Evolutionary conservation across 768 basidiomycete species (phyloP).

Genomic region (Lactarius akahatsu): DNA sequence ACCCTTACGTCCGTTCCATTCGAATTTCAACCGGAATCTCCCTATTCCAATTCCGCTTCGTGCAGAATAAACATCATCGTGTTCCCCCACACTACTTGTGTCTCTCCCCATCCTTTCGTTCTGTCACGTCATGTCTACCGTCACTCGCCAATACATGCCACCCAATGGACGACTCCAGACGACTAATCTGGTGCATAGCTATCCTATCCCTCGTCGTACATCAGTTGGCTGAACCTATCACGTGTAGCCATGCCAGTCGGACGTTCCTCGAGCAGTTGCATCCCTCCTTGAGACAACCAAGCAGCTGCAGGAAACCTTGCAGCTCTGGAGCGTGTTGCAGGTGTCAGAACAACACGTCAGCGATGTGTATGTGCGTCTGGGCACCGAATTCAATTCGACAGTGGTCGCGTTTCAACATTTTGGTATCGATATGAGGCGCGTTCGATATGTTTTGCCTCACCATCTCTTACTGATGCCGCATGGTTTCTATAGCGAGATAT

Average conservation of each 20-base stretch:
- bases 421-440: slow-evolving; percentile 76
- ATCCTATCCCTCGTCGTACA: background rate
- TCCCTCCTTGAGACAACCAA: slow-evolving; percentile 80
- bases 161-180: slow-evolving; percentile 28
- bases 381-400: slow-evolving; percentile 83
- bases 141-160: slow-evolving; percentile 24
- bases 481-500: slow-evolving; percentile 39
- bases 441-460: slow-evolving; percentile 13
- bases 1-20: slow-evolving; percentile 16
- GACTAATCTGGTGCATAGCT: slow-evolving; percentile 19
- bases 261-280: slow-evolving; percentile 62
- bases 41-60: slow-evolving; percentile 15
- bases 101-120: background rate
- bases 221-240: background rate
- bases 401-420: slow-evolving; percentile 71
- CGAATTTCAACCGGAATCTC: slow-evolving; percentile 13
- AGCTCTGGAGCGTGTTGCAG: slow-evolving; percentile 61
- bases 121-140: slow-evolving; percentile 22
- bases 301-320: slow-evolving; percentile 70
- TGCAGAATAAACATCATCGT: slow-evolving; percentile 6
- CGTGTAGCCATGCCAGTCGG: slow-evolving; percentile 31
- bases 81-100: background rate
- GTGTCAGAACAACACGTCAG: slow-evolving; percentile 73
- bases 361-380: slow-evolving; percentile 86
- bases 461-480: slow-evolving; percentile 15